phyloP scores from a whole-genome alignment of 2,329 filamentous ascomycete species.

The Massarina eburnea region DNA sequence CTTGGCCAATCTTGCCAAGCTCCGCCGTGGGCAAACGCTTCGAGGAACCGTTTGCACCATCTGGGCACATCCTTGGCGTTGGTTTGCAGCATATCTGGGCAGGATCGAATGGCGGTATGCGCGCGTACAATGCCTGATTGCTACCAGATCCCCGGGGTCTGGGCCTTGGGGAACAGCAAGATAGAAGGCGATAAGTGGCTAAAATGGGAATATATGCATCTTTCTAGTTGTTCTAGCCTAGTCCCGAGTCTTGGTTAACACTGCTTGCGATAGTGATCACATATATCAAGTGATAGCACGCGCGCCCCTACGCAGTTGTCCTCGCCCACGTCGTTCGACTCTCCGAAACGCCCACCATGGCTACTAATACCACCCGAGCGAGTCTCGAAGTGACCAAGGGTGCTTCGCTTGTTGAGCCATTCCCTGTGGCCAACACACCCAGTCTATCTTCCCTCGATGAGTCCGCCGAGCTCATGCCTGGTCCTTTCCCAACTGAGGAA shows the following conservation, averaged over 20 bases:
- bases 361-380: constrained; percentile 24
- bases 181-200: not conserved
- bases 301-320: not conserved
- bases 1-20: constrained; percentile 2
- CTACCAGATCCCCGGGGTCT: constrained; percentile 2
- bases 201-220: constrained; percentile 1
- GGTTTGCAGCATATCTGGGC: not conserved
- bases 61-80: constrained; percentile 2
- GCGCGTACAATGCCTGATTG: not conserved
- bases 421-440: constrained; percentile 26
- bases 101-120: not conserved
- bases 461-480: constrained; percentile 21
- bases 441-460: constrained; percentile 18
- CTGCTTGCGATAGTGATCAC: not conserved
- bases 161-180: not conserved
- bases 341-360: constrained; percentile 17
- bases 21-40: not conserved
- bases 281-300: not conserved
- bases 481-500: constrained; percentile 38
- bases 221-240: not conserved
- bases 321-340: not conserved
- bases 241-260: not conserved
- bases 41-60: not conserved
- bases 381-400: constrained; percentile 37
- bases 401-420: constrained; percentile 27